Evolutionary conservation across 2,329 filamentous ascomycete species (phyloP).

Genomic region (Zasmidium angulare): DNA sequence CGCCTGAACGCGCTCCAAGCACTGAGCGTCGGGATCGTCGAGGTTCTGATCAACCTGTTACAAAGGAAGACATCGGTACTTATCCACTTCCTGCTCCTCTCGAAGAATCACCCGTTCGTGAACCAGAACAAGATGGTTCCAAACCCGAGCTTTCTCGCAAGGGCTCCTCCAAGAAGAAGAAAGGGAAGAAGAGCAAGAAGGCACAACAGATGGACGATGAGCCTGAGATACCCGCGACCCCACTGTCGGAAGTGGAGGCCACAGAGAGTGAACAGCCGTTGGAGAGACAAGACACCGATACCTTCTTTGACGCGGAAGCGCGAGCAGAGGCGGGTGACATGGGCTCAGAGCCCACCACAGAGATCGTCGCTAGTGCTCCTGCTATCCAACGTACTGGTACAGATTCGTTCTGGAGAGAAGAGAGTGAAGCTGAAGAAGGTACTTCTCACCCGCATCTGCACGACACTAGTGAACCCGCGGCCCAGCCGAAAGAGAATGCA

Average conservation of each 20-base stretch:
- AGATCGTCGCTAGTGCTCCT: not conserved
- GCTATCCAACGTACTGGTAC: not conserved
- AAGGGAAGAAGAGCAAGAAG: slow-evolving; percentile 30
- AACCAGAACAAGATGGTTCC: not conserved
- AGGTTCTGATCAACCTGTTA: not conserved
- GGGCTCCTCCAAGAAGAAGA: slow-evolving; percentile 22
- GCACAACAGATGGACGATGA: slow-evolving; percentile 8
- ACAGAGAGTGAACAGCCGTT: not conserved
- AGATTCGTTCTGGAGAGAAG: not conserved
- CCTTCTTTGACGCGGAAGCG: slow-evolving; percentile 10
- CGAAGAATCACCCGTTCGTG: not conserved
- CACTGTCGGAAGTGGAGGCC: not conserved
- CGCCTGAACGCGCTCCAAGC: slow-evolving; percentile 11
- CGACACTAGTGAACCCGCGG: not conserved
- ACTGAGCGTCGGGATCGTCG: not conserved
- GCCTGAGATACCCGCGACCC: not conserved
- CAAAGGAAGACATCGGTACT: not conserved
- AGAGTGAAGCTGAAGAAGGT: slow-evolving; percentile 4
- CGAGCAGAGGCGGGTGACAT: not conserved
- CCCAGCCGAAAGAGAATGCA: not conserved
- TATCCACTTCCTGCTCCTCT: slow-evolving; percentile 18
- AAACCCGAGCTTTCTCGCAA: slow-evolving; percentile 6
- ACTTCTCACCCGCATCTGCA: not conserved
- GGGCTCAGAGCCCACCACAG: not conserved
- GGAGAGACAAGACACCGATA: slow-evolving; percentile 3